Percentiles rank a stretch among this genome's conserved stretches.
Conservation (phyloP, 495 filamentous ascomycete species). For the Penicillium ucsense region DNA sequence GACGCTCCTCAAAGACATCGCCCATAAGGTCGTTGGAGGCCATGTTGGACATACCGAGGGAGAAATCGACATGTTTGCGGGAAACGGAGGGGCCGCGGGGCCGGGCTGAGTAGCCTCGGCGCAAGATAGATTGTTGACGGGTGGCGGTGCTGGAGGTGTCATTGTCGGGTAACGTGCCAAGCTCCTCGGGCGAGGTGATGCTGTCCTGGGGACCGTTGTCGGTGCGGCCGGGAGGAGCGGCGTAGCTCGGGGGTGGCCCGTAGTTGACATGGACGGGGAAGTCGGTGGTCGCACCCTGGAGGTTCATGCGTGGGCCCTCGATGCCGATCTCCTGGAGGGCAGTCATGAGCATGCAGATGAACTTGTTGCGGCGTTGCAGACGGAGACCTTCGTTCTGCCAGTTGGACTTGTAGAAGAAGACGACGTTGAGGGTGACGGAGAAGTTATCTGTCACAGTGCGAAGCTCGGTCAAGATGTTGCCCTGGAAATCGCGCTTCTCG, state of each 20-base stretch:
- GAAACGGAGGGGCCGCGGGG: conserved; percentile 45
- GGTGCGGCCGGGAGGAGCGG: no score
- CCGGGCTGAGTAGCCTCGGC: conserved; percentile 37
- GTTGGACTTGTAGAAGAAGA: conserved; percentile 96
- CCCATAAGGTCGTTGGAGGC: conserved; percentile 52
- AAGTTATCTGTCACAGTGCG: conserved; percentile 54
- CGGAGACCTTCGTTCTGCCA: conserved; percentile 91
- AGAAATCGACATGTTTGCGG: conserved; percentile 64
- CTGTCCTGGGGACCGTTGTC: no score
- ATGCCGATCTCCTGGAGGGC: conserved; percentile 78
- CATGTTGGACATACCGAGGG: conserved; percentile 56
- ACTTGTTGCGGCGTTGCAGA: conserved; percentile 84
- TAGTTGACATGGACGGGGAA: conserved; percentile 51
- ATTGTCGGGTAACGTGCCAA: conserved; percentile 18
- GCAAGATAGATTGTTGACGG: conserved; percentile 44
- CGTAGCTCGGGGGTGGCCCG: conserved; percentile 10
- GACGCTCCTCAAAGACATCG: conserved; percentile 56
- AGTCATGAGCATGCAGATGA: conserved; percentile 88
- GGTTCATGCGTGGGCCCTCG: conserved; percentile 72
- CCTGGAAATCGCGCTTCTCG: conserved; percentile 88
- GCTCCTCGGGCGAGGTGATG: neutral
- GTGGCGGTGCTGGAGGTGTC: conserved; percentile 16
- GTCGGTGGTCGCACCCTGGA: conserved; percentile 53
- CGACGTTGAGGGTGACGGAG: conserved; percentile 78
- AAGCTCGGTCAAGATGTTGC: conserved; percentile 84